Evolutionary conservation across 371 early-diverging fungal species (phyloP), one percentile per base, ranked within the genome.

Genomic region (Lichtheimia corymbifera): DNA sequence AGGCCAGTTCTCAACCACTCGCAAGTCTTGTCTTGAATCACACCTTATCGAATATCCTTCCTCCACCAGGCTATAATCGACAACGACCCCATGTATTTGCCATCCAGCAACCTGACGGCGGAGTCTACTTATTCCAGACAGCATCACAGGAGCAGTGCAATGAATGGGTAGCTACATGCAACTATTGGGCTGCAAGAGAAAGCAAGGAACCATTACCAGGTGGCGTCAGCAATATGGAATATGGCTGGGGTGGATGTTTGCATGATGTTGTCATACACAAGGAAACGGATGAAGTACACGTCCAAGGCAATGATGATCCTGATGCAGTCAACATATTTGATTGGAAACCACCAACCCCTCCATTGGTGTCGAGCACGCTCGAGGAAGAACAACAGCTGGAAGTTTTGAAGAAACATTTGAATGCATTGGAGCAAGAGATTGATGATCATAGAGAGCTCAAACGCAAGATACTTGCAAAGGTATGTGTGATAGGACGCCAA

Each of bases 141-240:
- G 74, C 74, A 5, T 83, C 83, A 4, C 79, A 75, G 20, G 84
- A 86, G 18, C 84, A 85, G 44, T 83, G 90, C 15, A 80, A 80
- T 45, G 88, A 86, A 58, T 97, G 97, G 97, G 91, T 92, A 0
- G 67, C 81, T 0, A 87, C 88, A n/a, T 91, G 96, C 63, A 96
- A 96, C 72, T 93, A 89, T 62, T 96, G 96, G 96, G 94, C 96
- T 3, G 95, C 96, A 22, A 74, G 94, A 43, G 87, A 88, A 60
- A 90, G 90, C 61, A 93, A 91, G 66, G 93, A 91, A 56, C 97
- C 97, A 2, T 66, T 96, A 64, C 68, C 84, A 7, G 94, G 94
- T 42, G 92, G 91, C 22, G 88, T 93, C 9, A 85, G 90, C 60
- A 94, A 90, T 60, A 85, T 91, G 77, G 95, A 96, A 67, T 95